Evolutionary conservation across 352 stramenopile genomes (phyloP), one percentile per base, ranked within the genome.

Genomic region (Globisporangium emineosum): DNA sequence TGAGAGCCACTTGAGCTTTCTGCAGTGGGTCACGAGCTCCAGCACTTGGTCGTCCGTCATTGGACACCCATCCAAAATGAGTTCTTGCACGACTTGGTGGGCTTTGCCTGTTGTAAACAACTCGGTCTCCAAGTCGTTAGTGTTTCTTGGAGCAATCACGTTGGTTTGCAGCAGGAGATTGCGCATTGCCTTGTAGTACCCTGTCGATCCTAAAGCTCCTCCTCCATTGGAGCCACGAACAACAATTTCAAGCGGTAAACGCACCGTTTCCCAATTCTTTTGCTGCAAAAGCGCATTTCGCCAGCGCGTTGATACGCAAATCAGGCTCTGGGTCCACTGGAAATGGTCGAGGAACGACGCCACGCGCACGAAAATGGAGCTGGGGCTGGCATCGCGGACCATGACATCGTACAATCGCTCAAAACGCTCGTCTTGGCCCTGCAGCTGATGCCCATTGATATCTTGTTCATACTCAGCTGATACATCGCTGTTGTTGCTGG

Each of bases 21-120:
- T 29, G n/a, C 67, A 77, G 23, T 62, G 40, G 4, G n/a, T 29
- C 0, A 77, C 33, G 8, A 79, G 47, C 12, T 65, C 32, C 13
- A 74, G 58, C 4, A 77, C 62, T 12, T 77, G 64, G 1, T 61
- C 65, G 12, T 82, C 70, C 3, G 45, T 72, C 13, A 79, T 47
- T 10, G 57, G 45, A 0, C 53, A 67, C 8, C 51, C 64, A 30
- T 70, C 45, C 6, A 78, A 15, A 9, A 66, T 54, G 9, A 81
- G 55, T 10, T 60, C 13, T 29, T 61, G 19, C 5, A 78, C 59
- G 21, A 68, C 40, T 25, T 76, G 27, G 19, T 30, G 30, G 5
- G 17, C 49, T 49, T 35, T 57, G 33, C 13, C 21, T 57, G 30
- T 17, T 50, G 29, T n/a, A 2, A 27, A 0, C 30, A n/a, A 2